These are phyloP conservation scores for Fusarium sublunatum DNA, from an alignment of 2,329 filamentous ascomycete genomes.

Conservation along the genomic window DNA sequence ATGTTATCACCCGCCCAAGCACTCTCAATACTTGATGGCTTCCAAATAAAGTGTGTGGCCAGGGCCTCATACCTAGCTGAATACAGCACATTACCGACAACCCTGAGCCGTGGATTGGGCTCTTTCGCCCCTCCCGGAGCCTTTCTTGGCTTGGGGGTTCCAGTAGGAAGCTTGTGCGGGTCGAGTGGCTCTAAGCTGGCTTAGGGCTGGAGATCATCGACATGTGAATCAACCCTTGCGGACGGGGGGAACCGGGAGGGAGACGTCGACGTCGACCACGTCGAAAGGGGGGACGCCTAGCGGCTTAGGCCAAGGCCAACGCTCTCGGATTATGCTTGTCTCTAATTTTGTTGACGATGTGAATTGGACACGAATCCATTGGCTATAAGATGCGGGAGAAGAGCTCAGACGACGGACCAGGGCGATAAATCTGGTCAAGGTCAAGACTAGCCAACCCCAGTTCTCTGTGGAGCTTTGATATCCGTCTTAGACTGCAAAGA, in stretches of 20 bases:
- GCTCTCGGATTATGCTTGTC: slow-evolving; percentile 18
- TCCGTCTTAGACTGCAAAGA: not conserved
- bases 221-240: slow-evolving; percentile 42
- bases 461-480: slow-evolving; percentile 28
- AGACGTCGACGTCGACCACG: slow-evolving; percentile 34
- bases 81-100: not conserved
- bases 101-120: not conserved
- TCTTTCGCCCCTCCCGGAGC: slow-evolving; percentile 6
- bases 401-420: slow-evolving; percentile 24
- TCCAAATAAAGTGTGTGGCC: slow-evolving; percentile 14
- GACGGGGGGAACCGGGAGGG: slow-evolving; percentile 43
- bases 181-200: slow-evolving; percentile 33
- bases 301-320: slow-evolving; percentile 11
- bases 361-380: slow-evolving; percentile 35
- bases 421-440: slow-evolving; percentile 35
- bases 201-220: slow-evolving; percentile 47
- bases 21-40: slow-evolving; percentile 6
- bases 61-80: slow-evolving; percentile 2
- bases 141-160: slow-evolving; percentile 30
- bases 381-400: slow-evolving; percentile 19
- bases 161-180: slow-evolving; percentile 39
- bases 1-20: not conserved
- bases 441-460: slow-evolving; percentile 22
- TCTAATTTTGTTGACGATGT: slow-evolving; percentile 37
- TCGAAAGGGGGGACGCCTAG: slow-evolving; percentile 14